Percentiles rank a stretch among this genome's conserved stretches.
Conservation (phyloP, 495 filamentous ascomycete species). For the Thermothielavioides terrestris region DNA sequence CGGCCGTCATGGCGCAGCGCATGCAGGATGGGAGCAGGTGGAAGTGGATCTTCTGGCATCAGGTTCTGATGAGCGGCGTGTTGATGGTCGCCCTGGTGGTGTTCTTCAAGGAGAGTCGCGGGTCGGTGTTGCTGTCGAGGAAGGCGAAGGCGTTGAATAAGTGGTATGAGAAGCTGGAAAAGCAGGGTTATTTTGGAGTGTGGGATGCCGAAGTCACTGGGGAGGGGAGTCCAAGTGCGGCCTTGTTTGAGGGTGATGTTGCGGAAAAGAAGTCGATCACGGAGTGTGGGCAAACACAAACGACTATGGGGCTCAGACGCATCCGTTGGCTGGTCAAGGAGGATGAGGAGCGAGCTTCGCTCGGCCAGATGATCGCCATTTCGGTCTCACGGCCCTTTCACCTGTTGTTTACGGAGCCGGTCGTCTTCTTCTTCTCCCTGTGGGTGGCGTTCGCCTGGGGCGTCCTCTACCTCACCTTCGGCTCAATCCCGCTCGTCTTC, state of each 20-base stretch:
- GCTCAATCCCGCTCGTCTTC: constrained; percentile 73
- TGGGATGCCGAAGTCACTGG: constrained; percentile 13
- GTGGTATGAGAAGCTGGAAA: constrained; percentile 71
- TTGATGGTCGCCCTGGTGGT: constrained; percentile 54
- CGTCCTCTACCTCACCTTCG: constrained; percentile 76
- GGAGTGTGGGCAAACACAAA: neutral
- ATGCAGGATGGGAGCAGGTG: constrained; percentile 36
- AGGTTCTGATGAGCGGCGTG: constrained; percentile 59
- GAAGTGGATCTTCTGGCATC: constrained; percentile 89
- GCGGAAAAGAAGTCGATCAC: constrained; percentile 17
- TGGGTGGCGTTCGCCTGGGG: constrained; percentile 92
- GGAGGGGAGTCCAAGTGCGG: neutral
- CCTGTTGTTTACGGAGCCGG: constrained; percentile 79
- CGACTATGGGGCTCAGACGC: constrained; percentile 36
- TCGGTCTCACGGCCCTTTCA: constrained; percentile 77
- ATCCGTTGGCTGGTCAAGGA: constrained; percentile 79
- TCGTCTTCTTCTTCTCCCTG: constrained; percentile 89
- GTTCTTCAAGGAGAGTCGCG: constrained; percentile 76
- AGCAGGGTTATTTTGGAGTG: constrained; percentile 57
- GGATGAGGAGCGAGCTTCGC: constrained; percentile 67
- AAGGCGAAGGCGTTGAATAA: constrained; percentile 67
- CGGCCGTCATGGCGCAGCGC: constrained; percentile 59
- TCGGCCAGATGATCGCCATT: constrained; percentile 63
- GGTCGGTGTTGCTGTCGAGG: constrained; percentile 67
- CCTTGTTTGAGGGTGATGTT: neutral